Percentiles rank a stretch among this genome's conserved stretches.
These are phyloP conservation scores for Metschnikowia anglica DNA, from an alignment of 805 yeast species.

Conservation along the genomic window DNA sequence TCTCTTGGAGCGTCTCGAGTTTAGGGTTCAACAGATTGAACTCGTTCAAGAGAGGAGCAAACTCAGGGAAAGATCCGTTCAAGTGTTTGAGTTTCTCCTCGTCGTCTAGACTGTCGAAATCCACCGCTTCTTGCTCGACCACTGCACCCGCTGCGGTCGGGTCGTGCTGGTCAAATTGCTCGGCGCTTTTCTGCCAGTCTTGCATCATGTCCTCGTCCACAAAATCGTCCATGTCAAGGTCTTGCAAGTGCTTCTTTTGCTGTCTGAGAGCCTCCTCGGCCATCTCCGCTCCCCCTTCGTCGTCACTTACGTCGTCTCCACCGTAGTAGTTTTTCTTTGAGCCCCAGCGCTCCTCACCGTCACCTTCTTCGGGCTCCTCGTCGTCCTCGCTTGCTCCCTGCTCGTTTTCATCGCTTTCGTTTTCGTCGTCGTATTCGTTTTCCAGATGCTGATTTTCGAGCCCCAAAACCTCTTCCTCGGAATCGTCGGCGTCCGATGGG, in stretches of 20 bases:
- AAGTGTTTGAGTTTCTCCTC: slow-evolving; percentile 55
- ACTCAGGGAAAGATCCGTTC: slow-evolving; percentile 75
- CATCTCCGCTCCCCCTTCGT: slow-evolving; percentile 74
- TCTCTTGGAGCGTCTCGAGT: slow-evolving; percentile 37
- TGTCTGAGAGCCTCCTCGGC: slow-evolving; percentile 86
- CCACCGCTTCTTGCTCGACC: slow-evolving; percentile 18
- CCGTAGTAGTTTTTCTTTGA: slow-evolving; percentile 53
- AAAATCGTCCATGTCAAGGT: slow-evolving; percentile 60
- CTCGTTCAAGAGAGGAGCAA: slow-evolving; percentile 72
- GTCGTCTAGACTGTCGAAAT: slow-evolving; percentile 41
- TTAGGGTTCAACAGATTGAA: slow-evolving; percentile 41
- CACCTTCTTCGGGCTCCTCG: slow-evolving; percentile 47
- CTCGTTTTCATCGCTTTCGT: slow-evolving; percentile 48
- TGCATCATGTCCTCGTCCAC: slow-evolving; percentile 73
- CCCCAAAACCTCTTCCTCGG: slow-evolving; percentile 58
- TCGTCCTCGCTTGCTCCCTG: slow-evolving; percentile 33
- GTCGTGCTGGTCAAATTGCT: slow-evolving; percentile 42
- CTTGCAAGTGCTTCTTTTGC: slow-evolving; percentile 72
- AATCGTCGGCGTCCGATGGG: slow-evolving; percentile 39
- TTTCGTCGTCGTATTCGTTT: slow-evolving; percentile 24
- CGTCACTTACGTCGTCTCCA: slow-evolving; percentile 61
- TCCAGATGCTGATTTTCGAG: slow-evolving; percentile 22
- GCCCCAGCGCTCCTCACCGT: slow-evolving; percentile 46
- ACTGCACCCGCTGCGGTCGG: slow-evolving; percentile 15
- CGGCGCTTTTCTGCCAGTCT: slow-evolving; percentile 69